Conservation (phyloP, 257 asterid genomes). For the Solanum peruvianum region DNA sequence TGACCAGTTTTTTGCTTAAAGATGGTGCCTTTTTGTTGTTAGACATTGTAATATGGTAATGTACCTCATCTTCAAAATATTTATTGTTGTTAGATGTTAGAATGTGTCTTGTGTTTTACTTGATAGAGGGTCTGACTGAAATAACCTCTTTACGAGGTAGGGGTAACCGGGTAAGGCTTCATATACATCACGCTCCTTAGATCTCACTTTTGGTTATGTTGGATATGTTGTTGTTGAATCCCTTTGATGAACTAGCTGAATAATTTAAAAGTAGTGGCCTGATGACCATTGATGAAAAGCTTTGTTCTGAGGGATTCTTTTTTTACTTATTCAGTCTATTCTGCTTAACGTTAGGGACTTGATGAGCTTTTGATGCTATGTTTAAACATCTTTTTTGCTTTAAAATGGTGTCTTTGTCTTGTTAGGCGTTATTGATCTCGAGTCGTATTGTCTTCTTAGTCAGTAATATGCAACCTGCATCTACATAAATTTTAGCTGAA, state of each 20-base stretch:
- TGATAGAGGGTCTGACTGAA: background rate
- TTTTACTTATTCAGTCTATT: background rate
- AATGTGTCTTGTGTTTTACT: background rate
- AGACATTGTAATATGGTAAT: background rate
- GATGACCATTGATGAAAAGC: background rate
- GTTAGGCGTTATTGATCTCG: background rate
- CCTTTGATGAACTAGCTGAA: background rate
- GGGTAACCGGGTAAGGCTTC: background rate
- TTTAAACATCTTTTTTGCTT: background rate
- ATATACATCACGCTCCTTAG: background rate
- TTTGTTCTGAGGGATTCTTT: background rate
- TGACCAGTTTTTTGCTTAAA: background rate
- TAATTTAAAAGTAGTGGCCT: slow-evolving; percentile 1
- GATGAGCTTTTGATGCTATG: background rate
- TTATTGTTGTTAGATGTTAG: background rate
- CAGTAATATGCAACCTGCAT: background rate
- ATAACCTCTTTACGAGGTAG: background rate
- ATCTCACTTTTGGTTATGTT: background rate
- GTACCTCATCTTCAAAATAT: background rate
- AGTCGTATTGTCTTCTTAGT: background rate
- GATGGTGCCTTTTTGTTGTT: background rate
- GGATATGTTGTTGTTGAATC: background rate
- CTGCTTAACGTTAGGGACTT: background rate
- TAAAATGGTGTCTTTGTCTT: background rate
- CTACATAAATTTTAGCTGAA: background rate